phyloP scores from a whole-genome alignment of 2,329 filamentous ascomycete genomes.

The Cytospora chrysosperma region DNA sequence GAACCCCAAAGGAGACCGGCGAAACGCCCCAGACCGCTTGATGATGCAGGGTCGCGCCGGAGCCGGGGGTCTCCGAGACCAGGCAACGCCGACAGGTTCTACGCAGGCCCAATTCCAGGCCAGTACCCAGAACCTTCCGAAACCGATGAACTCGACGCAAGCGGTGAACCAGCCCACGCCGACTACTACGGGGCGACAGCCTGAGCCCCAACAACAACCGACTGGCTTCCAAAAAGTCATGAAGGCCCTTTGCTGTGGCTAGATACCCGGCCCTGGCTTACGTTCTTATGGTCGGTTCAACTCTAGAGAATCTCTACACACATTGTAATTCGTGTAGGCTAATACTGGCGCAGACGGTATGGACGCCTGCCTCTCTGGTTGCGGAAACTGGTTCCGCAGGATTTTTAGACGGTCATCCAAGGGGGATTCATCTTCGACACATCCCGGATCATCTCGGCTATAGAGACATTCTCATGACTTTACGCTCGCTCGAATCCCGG shows the following conservation, averaged over 20 bases:
- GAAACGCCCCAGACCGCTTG: slow-evolving; percentile 73
- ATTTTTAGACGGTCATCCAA: slow-evolving; percentile 19
- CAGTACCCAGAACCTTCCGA: slow-evolving; percentile 82
- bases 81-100: slow-evolving; percentile 81
- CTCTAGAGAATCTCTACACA: slow-evolving; percentile 4
- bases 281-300: slow-evolving; percentile 22
- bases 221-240: slow-evolving; percentile 88
- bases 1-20: slow-evolving; percentile 71
- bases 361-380: slow-evolving; percentile 15
- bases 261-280: slow-evolving; percentile 34
- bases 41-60: slow-evolving; percentile 75
- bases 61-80: slow-evolving; percentile 70
- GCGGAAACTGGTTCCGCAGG: slow-evolving; percentile 10
- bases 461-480: slow-evolving; percentile 26
- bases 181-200: slow-evolving; percentile 47
- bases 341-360: slow-evolving; percentile 3
- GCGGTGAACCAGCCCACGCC: slow-evolving; percentile 57
- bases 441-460: slow-evolving; percentile 24
- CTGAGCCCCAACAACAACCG: slow-evolving; percentile 67
- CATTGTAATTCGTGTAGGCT: slow-evolving; percentile 15
- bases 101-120: slow-evolving; percentile 96
- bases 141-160: slow-evolving; percentile 60
- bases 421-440: slow-evolving; percentile 22
- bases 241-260: slow-evolving; percentile 90
- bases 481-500: slow-evolving; percentile 25